Conservation (phyloP, 805 yeast species). For the Nakazawaea wickerhamii region DNA sequence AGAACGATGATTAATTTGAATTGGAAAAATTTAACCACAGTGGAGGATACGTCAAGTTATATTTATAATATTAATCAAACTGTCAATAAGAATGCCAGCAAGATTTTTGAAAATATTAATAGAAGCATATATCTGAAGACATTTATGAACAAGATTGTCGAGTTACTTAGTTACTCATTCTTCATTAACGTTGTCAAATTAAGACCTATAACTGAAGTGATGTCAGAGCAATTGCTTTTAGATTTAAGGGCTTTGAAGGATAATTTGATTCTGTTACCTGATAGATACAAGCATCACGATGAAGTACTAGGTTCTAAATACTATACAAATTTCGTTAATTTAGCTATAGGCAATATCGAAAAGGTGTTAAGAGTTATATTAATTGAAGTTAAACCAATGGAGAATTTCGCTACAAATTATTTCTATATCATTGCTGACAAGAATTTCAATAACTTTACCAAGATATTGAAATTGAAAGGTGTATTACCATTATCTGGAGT, state of each 20-base stretch:
- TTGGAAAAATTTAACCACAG: conserved; percentile 63
- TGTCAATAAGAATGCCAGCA: conserved; percentile 37
- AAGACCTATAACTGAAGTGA: conserved; percentile 63
- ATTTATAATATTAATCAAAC: conserved; percentile 50
- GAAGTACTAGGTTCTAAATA: conserved; percentile 23
- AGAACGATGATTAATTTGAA: conserved; percentile 73
- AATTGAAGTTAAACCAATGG: conserved; percentile 61
- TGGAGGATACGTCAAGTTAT: conserved; percentile 69
- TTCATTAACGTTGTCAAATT: conserved; percentile 51
- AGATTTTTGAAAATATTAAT: conserved; percentile 53
- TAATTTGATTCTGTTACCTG: conserved; percentile 43
- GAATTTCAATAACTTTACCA: conserved; percentile 55
- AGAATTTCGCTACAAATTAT: conserved; percentile 57
- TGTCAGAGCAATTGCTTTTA: conserved; percentile 74
- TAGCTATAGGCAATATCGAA: conserved; percentile 36
- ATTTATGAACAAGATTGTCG: conserved; percentile 72
- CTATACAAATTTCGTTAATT: conserved; percentile 22
- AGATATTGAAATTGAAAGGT: conserved; percentile 61
- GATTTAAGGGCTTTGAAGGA: conserved; percentile 66
- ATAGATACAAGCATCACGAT: conserved; percentile 34
- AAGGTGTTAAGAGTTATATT: conserved; percentile 62
- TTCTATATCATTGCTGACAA: conserved; percentile 63
- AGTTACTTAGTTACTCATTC: conserved; percentile 51
- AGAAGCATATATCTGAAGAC: conserved; percentile 69
- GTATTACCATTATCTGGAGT: conserved; percentile 29